A percentile compares a stretch with the other conserved stretches of the same genome.
Conservation (phyloP, 106 monocot genomes). For the Ottelia alismoides region DNA sequence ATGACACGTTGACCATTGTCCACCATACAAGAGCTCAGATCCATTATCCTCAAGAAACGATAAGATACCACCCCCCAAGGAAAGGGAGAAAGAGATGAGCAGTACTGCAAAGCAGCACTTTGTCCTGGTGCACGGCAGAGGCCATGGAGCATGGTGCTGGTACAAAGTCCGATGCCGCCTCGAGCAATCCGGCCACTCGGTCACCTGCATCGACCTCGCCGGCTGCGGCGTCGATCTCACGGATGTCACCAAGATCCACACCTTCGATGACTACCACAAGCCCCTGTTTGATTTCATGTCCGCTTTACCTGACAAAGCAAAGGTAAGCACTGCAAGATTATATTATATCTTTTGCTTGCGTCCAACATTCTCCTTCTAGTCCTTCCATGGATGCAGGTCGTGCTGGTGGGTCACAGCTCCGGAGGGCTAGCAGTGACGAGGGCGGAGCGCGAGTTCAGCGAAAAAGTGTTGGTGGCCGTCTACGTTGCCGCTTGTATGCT, state of each 20-base stretch:
- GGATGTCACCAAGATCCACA: conserved; percentile 11
- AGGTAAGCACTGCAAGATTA: too few relatives aligned
- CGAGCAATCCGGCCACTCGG: conserved; percentile 19
- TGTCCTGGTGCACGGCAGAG: conserved; percentile 34
- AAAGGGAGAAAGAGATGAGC: not conserved
- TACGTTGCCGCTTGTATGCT: conserved; percentile 45
- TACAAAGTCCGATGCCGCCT: conserved; percentile 22
- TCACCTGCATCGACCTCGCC: conserved; percentile 34
- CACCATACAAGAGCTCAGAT: too few relatives aligned
- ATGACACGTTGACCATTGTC: too few relatives aligned
- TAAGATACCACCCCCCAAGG: too few relatives aligned
- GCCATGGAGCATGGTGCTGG: conserved; percentile 59
- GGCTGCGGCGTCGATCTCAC: conserved; percentile 19
- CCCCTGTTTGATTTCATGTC: conserved; percentile 33
- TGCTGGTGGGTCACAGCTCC: conserved; percentile 27
- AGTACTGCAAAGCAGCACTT: conserved; percentile 11
- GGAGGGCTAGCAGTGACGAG: conserved; percentile 24
- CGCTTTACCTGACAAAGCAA: conserved; percentile 12
- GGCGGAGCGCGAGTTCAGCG: conserved; percentile 12
- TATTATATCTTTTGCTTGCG: too few relatives aligned
- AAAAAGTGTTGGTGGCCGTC: conserved; percentile 24
- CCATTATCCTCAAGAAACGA: too few relatives aligned
- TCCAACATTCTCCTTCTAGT: too few relatives aligned
- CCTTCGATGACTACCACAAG: conserved; percentile 29
- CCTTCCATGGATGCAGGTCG: too few relatives aligned